Conservation (phyloP, 208 protist genomes). For the Leishmania tropica region DNA sequence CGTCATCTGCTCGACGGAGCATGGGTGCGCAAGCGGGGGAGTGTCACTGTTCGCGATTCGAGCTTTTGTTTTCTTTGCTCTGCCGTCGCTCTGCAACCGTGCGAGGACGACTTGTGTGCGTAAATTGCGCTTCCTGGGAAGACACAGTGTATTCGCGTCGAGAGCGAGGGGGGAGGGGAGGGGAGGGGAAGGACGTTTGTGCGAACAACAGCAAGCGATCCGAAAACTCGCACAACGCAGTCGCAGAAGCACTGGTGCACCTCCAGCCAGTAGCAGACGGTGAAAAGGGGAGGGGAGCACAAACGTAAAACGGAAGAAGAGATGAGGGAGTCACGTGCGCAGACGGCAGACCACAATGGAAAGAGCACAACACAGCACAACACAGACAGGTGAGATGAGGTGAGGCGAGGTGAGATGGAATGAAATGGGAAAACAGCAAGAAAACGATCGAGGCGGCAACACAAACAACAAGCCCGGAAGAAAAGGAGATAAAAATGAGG, state of each 20-base stretch:
- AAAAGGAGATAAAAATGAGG: too few species aligned
- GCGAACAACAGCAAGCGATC: neutral
- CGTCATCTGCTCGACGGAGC: neutral
- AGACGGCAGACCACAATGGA: neutral
- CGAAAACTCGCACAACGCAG: neutral
- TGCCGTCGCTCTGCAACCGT: neutral
- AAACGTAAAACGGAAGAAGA: too few species aligned
- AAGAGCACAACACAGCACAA: neutral
- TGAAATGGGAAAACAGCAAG: too few species aligned
- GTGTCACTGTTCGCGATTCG: neutral
- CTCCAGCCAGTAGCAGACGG: neutral
- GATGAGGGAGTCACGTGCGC: neutral
- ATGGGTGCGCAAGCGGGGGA: neutral
- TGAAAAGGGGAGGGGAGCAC: neutral
- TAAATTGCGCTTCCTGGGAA: neutral
- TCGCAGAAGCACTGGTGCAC: neutral
- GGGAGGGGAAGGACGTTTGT: neutral
- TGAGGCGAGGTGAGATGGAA: neutral
- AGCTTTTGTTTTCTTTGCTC: too few species aligned
- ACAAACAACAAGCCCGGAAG: too few species aligned
- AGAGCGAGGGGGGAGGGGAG: neutral
- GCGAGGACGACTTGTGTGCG: neutral
- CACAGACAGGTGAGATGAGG: neutral
- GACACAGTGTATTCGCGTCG: neutral
- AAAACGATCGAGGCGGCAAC: too few species aligned